Base-by-base conservation (phyloP, 192 early-diverging fungal genomes). In the Geranomyces variabilis region DNA sequence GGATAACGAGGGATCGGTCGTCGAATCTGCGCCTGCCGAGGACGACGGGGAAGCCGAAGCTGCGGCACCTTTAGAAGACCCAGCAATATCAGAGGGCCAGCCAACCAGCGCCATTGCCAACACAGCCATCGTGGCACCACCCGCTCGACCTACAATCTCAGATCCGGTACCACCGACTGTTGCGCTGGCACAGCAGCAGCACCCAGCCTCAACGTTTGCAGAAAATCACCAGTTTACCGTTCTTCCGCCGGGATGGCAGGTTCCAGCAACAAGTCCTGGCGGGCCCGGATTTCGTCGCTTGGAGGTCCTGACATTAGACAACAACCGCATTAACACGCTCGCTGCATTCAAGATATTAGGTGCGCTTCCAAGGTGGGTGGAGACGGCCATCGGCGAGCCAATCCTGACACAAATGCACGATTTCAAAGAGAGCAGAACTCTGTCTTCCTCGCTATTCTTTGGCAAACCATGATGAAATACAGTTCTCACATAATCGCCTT, bases 291-390 rank as follows among this genome's bases (percentile, higher is more conserved):
- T 84, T 59, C 45, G 68, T 53, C n/a, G 29, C 9, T 57, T 86
- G 15, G 77, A 86, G 61, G 44, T 43, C 0, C 66, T 86, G 0
- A 58, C 74, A 1, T 65, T 86, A 3, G 85, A 84, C 28, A 70
- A 79, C 30, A 86, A 86, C 64, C 26, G 26, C 12, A 58, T 86
- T 26, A 57, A 49, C 19, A 61, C 41, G 22, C 55, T 48, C 10
- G 76, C 74, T 3, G 58, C 67, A 4, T 83, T 79, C 28, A 10
- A 56, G 12, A 73, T 83, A 26, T 48, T 86, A 44, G 79, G 76
- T 21, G 33, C 29, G 12, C 73, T 86, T 6, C 83, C 84, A 24
- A 74, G 67, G 84, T 86, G 69, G 29, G 45, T 12, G 51, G 51
- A 53, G 36, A 41, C 36, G 36, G 10, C 5, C 3, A 41, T 10